phyloP scores from a whole-genome alignment of 768 basidiomycete species.

The Tylopilus intermedius region DNA sequence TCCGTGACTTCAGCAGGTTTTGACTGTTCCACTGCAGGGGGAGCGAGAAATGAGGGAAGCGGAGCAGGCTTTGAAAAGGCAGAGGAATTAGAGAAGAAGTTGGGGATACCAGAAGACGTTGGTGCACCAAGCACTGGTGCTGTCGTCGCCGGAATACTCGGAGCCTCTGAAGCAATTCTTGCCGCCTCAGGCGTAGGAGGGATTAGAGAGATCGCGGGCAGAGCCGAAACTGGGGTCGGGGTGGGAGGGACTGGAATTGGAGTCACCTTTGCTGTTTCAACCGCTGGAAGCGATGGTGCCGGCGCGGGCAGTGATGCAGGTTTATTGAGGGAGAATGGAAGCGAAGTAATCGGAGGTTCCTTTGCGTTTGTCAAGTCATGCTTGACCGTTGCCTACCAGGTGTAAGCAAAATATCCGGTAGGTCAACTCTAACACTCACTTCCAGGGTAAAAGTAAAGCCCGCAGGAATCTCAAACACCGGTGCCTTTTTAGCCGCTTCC shows the following conservation, averaged over 20 bases:
- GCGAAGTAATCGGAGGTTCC: slow-evolving; percentile 59
- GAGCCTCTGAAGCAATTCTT: slow-evolving; percentile 15
- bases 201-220: slow-evolving; percentile 21
- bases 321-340: slow-evolving; percentile 63
- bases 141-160: slow-evolving; percentile 2
- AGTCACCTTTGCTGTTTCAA: slow-evolving; percentile 14
- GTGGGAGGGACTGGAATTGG: slow-evolving; percentile 11
- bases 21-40: slow-evolving; percentile 10
- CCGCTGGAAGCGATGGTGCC: slow-evolving; percentile 9
- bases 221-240: slow-evolving; percentile 8
- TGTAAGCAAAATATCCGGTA: slow-evolving; percentile 1
- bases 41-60: slow-evolving; percentile 21
- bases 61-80: slow-evolving; percentile 37
- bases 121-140: slow-evolving; percentile 4
- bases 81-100: slow-evolving; percentile 60
- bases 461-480: slow-evolving; percentile 54
- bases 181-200: slow-evolving; percentile 25
- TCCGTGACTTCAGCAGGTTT: slow-evolving; percentile 4
- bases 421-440: slow-evolving; percentile 32
- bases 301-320: slow-evolving; percentile 13
- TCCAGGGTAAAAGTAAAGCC: slow-evolving; percentile 67
- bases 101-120: slow-evolving; percentile 39
- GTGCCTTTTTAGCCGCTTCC: slow-evolving; percentile 50
- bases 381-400: slow-evolving; percentile 31
- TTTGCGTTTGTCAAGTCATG: slow-evolving; percentile 44